These are phyloP conservation scores for Trametes hirsuta DNA, from an alignment of 1,284 basidiomycete species.

Conservation along the genomic window DNA sequence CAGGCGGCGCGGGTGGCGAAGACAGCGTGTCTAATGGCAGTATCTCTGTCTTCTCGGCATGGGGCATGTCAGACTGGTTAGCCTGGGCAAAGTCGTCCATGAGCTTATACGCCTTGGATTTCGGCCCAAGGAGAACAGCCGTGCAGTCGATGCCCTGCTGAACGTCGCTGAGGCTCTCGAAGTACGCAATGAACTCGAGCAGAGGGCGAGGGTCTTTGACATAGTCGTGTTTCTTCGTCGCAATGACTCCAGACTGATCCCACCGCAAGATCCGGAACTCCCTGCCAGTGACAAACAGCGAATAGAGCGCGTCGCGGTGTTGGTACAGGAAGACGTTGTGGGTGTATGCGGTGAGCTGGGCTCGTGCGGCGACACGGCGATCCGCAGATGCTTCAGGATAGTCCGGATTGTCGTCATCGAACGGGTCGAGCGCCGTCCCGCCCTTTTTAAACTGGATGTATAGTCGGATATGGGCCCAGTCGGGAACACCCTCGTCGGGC, in stretches of 20 bases:
- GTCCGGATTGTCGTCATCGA: neutral
- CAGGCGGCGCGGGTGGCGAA: too few relatives aligned
- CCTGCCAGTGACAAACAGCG: neutral
- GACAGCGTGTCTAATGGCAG: neutral
- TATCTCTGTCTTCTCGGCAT: neutral
- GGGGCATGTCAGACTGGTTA: neutral
- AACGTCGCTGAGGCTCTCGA: neutral
- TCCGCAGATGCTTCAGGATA: too few relatives aligned
- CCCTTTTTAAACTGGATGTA: constrained; percentile 1
- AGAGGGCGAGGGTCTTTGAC: constrained; percentile 7
- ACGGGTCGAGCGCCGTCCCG: neutral
- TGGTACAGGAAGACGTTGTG: neutral
- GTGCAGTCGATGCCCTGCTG: constrained; percentile 9
- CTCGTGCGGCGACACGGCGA: too few relatives aligned
- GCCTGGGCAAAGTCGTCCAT: constrained; percentile 4
- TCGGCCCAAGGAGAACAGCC: neutral
- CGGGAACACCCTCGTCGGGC: neutral
- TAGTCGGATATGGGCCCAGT: neutral
- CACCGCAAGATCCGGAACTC: constrained; percentile 15
- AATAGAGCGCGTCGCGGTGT: neutral
- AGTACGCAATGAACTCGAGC: constrained; percentile 17
- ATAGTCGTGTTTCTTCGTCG: constrained; percentile 1
- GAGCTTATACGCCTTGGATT: neutral
- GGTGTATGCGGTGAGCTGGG: neutral
- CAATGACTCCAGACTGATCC: constrained; percentile 20